Evolutionary conservation across 1,139 yeast species (phyloP), one percentile per base, ranked within the genome.

Genomic region (Keqinozyma sinolaborantium): DNA sequence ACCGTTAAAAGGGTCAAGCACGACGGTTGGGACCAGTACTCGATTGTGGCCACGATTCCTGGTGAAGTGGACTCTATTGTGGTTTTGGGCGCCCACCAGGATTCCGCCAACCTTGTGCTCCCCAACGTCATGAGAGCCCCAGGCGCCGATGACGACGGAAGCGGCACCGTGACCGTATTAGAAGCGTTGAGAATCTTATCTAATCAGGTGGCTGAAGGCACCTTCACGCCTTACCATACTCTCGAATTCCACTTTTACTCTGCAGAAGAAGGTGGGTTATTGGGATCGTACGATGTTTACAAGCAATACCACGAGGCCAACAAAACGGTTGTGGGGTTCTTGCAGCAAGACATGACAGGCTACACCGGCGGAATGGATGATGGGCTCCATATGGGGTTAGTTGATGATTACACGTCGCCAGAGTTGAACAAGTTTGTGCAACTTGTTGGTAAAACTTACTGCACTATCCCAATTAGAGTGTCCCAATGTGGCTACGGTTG

Each of bases 281-380:
- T 86, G 34, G 98, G 98, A 1, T 86, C 96, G 4, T 73, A 77
- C 43, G 95, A 86, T 39, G 76, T 90, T 8, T 85, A 85, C 55
- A 59, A 74, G 13, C 59, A 66, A 19, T 84, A 84, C 50, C 56
- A 69, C 15, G 49, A 54, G 8, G 45, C 58, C 2, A 64, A 66
- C 25, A 70, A 64, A 35, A 65, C 70, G 13, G 90, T 90, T 14
- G 71, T 80, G 23, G 90, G 90, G 4, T 83, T 88, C 88, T 67
- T 90, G 31, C 97, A 90, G 57, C 95, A 88, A 55, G 97, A 90
- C 53, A 90, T 90, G 97, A 86, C 97, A 1, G 97, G 97, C 0
- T 88, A 73, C 51, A 75, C 82, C 6, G 71, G 74, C 29, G 74
- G 71, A 30, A 61, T 81, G 14, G 49, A 66, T 16, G 64, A 62